Conservation (phyloP, 495 filamentous ascomycete genomes). For the Collariella sp. region DNA sequence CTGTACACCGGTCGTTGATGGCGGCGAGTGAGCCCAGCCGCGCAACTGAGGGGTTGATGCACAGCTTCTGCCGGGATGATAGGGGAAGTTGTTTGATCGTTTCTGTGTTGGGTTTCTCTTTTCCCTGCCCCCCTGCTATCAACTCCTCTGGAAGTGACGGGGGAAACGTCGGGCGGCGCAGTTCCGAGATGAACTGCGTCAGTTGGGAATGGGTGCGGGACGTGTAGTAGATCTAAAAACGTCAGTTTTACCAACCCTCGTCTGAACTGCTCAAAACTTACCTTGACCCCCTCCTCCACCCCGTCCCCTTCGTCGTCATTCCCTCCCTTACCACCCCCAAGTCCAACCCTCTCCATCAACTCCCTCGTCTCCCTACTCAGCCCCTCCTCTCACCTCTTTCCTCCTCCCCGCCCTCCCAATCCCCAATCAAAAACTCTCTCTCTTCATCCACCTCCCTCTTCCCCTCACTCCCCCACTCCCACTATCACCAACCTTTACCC, state of each 20-base stretch:
- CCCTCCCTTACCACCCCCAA: slow-evolving; percentile 33
- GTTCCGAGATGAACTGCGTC: slow-evolving; percentile 84
- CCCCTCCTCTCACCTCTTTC: slow-evolving; percentile 25
- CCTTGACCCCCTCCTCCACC: slow-evolving; percentile 55
- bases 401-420: slow-evolving; percentile 71
- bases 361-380: slow-evolving; percentile 56
- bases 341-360: slow-evolving; percentile 51
- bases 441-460: slow-evolving; percentile 50
- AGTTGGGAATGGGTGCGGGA: slow-evolving; percentile 94
- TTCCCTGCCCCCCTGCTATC: slow-evolving; percentile 13
- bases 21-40: slow-evolving; percentile 63
- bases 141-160: slow-evolving; percentile 37
- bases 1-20: slow-evolving; percentile 92
- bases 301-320: slow-evolving; percentile 39
- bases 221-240: slow-evolving; percentile 69
- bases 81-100: slow-evolving; percentile 76
- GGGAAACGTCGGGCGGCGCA: slow-evolving; percentile 74
- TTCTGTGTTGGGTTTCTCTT: slow-evolving; percentile 42
- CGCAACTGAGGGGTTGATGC: slow-evolving; percentile 77
- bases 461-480: slow-evolving; percentile 22
- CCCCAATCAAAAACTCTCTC: slow-evolving; percentile 64
- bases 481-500: slow-evolving; percentile 19
- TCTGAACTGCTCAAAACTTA: slow-evolving; percentile 9
- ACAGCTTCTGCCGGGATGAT: slow-evolving; percentile 85
- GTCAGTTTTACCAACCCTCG: slow-evolving; percentile 3